Percentiles rank a stretch among this genome's conserved stretches.
Evolutionary conservation across 1,139 yeast genomes (phyloP).

Genomic region (Taphrina betulina): DNA sequence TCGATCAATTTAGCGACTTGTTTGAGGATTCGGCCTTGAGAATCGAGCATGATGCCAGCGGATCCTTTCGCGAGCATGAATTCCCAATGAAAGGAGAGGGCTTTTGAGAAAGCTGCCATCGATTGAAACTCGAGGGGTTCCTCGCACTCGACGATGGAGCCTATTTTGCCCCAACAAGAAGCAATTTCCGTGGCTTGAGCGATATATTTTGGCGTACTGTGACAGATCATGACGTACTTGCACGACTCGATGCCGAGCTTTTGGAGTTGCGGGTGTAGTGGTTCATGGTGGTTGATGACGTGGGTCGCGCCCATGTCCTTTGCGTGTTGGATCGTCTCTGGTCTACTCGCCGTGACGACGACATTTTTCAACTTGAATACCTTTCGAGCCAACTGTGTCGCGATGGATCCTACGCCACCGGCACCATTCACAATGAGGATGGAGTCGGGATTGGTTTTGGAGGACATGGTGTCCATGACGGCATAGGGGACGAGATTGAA

Average conservation of each 20-base stretch:
- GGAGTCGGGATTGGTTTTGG: conserved; percentile 14
- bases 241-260: conserved; percentile 6
- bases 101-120: conserved; percentile 16
- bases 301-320: conserved; percentile 24
- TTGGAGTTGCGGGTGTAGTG: conserved; percentile 5
- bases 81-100: conserved; percentile 24
- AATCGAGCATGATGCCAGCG: conserved; percentile 15
- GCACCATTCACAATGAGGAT: conserved; percentile 25
- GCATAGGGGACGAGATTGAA: conserved; percentile 13
- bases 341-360: conserved; percentile 12
- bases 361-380: conserved; percentile 8
- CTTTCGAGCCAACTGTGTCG: conserved; percentile 11
- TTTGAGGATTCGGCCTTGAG: conserved; percentile 11
- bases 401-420: conserved; percentile 18
- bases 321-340: conserved; percentile 22
- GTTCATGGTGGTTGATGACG: conserved; percentile 19
- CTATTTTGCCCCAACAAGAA: conserved; percentile 21
- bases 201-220: conserved; percentile 8
- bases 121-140: conserved; percentile 7
- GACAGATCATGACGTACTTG: conserved; percentile 14
- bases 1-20: conserved; percentile 19
- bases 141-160: conserved; percentile 23
- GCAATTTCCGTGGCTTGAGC: conserved; percentile 17
- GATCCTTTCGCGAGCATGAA: conserved; percentile 23
- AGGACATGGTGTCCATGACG: conserved; percentile 5